Conservation (phyloP, 495 filamentous ascomycete species). For the Penicillium fimorum region DNA sequence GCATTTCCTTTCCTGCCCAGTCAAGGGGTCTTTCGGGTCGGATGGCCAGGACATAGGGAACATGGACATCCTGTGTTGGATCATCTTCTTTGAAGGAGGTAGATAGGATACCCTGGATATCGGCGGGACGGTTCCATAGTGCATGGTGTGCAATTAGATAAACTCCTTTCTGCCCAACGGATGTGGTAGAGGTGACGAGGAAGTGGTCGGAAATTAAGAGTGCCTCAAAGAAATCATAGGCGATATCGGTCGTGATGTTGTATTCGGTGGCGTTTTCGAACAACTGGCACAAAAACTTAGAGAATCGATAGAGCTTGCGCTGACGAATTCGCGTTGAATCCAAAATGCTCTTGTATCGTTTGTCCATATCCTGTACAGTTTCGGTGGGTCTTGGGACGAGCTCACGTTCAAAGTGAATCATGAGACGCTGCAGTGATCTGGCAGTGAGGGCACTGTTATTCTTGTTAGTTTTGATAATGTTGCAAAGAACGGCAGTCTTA, state of each 20-base stretch:
- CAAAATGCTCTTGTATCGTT: constrained; percentile 88
- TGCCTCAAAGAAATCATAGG: constrained; percentile 73
- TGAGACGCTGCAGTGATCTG: constrained; percentile 83
- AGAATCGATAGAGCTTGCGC: constrained; percentile 82
- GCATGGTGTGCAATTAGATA: constrained; percentile 83
- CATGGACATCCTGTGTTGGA: constrained; percentile 61
- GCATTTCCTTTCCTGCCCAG: constrained; percentile 80
- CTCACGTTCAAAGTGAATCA: constrained; percentile 87
- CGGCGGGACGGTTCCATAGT: constrained; percentile 67
- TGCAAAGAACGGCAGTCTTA: constrained; percentile 23
- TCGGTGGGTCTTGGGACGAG: constrained; percentile 79
- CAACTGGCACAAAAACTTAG: constrained; percentile 79
- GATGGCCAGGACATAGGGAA: constrained; percentile 82
- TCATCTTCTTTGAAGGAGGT: constrained; percentile 84
- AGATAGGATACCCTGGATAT: constrained; percentile 80
- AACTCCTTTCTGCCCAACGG: constrained; percentile 66
- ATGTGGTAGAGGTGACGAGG: constrained; percentile 58
- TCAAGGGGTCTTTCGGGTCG: constrained; percentile 72
- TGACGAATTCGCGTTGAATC: constrained; percentile 96
- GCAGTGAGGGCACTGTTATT: constrained; percentile 72
- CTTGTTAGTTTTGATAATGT: constrained; percentile 22
- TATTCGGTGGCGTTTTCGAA: constrained; percentile 97
- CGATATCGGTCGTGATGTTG: constrained; percentile 63
- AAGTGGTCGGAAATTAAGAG: constrained; percentile 87
- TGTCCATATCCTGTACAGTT: constrained; percentile 84